Percentiles rank a stretch among this genome's conserved stretches.
Conservation (phyloP, 305 asterid genomes). For the Rubia balearica region DNA sequence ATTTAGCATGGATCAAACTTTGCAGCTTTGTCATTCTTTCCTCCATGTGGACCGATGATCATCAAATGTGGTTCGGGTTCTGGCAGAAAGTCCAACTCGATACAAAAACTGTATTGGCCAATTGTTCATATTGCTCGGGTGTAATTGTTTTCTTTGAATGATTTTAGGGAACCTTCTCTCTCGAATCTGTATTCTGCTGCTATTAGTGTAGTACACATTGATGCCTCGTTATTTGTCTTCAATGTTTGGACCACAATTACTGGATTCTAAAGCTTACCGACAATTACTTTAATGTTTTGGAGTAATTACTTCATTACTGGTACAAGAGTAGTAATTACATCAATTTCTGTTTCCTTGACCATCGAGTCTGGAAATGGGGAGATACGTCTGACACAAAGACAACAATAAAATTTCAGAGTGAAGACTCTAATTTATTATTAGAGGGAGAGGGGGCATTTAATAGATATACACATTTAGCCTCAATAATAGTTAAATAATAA, state of each 20-base stretch:
- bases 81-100: neutral
- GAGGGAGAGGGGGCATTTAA: no score
- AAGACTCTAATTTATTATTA: no score
- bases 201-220: neutral
- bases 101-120: neutral
- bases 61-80: neutral
- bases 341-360: neutral
- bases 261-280: neutral
- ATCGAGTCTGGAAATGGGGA: neutral
- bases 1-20: constrained; percentile 21
- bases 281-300: no score
- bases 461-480: no score
- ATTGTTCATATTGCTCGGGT: neutral
- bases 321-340: neutral
- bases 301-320: neutral
- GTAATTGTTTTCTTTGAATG: neutral
- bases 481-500: no score
- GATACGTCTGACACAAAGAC: no score
- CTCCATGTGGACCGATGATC: neutral
- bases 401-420: no score
- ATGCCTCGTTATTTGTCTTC: neutral
- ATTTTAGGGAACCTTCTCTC: neutral
- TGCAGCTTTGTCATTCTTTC: neutral
- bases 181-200: neutral
- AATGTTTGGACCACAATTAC: constrained; percentile 8